Evolutionary conservation across 2,329 filamentous ascomycete species (phyloP).

Genomic region (Claviceps humidiphila): DNA sequence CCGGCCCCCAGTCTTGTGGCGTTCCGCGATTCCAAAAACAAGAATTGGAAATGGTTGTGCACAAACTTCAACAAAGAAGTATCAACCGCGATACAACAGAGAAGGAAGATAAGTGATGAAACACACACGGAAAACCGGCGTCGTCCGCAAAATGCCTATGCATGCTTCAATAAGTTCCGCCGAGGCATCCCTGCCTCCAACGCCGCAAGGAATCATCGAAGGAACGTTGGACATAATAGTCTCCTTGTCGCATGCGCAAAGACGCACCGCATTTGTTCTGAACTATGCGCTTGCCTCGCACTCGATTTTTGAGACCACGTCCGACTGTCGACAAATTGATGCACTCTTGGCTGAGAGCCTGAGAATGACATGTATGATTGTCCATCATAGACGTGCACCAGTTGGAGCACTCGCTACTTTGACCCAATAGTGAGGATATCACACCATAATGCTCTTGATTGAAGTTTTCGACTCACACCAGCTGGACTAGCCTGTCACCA

Average conservation of each 20-base stretch:
- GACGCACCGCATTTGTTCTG: conserved; percentile 40
- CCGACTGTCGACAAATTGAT: conserved; percentile 37
- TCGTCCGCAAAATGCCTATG: no score
- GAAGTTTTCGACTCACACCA: conserved; percentile 18
- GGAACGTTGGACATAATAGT: conserved; percentile 34
- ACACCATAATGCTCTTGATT: no score
- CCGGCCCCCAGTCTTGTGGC: no score
- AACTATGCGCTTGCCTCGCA: conserved; percentile 36
- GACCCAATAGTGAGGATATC: no score
- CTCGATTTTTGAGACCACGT: conserved; percentile 42
- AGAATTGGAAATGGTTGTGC: no score
- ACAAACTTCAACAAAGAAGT: no score
- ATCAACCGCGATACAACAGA: no score
- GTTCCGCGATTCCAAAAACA: no score
- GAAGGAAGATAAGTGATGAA: no score
- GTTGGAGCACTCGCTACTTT: conserved; percentile 15
- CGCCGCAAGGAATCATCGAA: conserved; percentile 46
- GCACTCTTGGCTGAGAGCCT: conserved; percentile 32
- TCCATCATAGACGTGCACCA: conserved; percentile 31
- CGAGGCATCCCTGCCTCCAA: conserved; percentile 34
- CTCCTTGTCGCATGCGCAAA: conserved; percentile 42
- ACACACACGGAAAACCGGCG: no score
- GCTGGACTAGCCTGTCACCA: conserved; percentile 36
- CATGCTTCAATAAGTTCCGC: conserved; percentile 26
- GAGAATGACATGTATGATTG: conserved; percentile 27